Base-by-base conservation (phyloP, 805 yeast genomes). In the Clavispora phyllophila region DNA sequence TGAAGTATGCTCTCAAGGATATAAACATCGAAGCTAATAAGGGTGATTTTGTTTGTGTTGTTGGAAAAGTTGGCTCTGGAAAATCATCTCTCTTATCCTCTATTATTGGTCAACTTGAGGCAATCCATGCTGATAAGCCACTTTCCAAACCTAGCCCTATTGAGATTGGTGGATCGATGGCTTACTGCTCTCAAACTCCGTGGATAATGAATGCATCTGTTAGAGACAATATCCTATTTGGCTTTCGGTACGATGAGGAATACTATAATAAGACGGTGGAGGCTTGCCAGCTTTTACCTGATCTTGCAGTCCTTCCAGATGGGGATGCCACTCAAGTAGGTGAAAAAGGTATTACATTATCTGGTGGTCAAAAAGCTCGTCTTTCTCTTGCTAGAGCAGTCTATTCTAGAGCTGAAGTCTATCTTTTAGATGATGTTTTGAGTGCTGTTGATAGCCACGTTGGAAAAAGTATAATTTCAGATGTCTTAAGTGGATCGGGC, bases 371-470 rank as follows among this genome's bases (percentile, higher is more conserved):
- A 47, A 68, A 68, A 46, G 73, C 73, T 3, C 56, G 73, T 26
- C 54, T 68, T 27, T 59, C 72, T 7, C 54, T 68, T 36, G 73
- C 73, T 2, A 55, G 73, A 47, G 72, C 72, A 7, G 72, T 68
- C 5, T 68, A 68, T 44, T 51, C 71, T 4, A 60, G 68, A 36
- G 68, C 72, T 5, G 72, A 66, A 29, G 54, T 66, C 22, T 66
- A 65, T 45, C 47, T 68, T n/a, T 51, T 68, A 15, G 73, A 68
- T 42, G 73, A 68, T 46, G 52, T 68, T n/a, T 56, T 68, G 41
- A 65, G 72, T 37, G 73, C 73, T 20, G 73, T 68, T 20, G 73
- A 68, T 47, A 56, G 71, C 13, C 73, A 68, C 48, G 73, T 68
- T 34, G 72, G 72, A 17, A 64, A 63, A 45, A 56, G 47, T 26